These are phyloP conservation scores for Aspergillus melleus DNA, from an alignment of 2,329 filamentous ascomycete genomes.

Conservation along the genomic window DNA sequence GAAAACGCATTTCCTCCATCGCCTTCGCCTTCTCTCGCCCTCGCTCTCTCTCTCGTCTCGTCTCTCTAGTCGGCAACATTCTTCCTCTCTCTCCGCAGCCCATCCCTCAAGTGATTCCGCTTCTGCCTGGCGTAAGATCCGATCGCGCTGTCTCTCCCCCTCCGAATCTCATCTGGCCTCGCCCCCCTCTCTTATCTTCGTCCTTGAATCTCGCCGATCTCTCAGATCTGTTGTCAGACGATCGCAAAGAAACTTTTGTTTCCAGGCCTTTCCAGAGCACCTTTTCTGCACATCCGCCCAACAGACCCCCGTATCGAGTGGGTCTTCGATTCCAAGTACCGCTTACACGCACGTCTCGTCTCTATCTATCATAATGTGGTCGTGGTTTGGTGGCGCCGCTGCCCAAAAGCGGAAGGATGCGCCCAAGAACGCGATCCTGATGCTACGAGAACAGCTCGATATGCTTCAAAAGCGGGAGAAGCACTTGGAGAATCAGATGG, in stretches of 20 bases:
- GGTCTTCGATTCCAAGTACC: not conserved
- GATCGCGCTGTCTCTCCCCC: not conserved
- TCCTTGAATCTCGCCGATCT: not conserved
- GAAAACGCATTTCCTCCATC: conserved; percentile 21
- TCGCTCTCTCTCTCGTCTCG: not conserved
- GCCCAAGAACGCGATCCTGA: conserved; percentile 94
- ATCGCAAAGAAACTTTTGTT: not conserved
- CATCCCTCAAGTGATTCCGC: not conserved
- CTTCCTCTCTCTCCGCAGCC: not conserved
- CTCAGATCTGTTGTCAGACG: not conserved
- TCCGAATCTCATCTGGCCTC: not conserved
- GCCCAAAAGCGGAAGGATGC: conserved; percentile 87
- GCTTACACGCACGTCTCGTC: not conserved
- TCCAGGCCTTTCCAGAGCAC: not conserved
- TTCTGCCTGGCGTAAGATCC: not conserved
- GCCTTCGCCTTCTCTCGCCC: not conserved
- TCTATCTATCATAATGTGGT: conserved; percentile 58
- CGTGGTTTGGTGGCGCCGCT: conserved; percentile 86
- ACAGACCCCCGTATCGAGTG: not conserved
- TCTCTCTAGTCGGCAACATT: not conserved
- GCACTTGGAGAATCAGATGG: conserved; percentile 87
- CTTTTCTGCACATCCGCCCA: not conserved
- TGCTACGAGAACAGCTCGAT: conserved; percentile 82
- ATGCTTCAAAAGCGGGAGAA: conserved; percentile 97
- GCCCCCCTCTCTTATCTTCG: conserved; percentile 1